Conservation (phyloP, 1,139 yeast species). For the Yamadazyma mexicana region DNA sequence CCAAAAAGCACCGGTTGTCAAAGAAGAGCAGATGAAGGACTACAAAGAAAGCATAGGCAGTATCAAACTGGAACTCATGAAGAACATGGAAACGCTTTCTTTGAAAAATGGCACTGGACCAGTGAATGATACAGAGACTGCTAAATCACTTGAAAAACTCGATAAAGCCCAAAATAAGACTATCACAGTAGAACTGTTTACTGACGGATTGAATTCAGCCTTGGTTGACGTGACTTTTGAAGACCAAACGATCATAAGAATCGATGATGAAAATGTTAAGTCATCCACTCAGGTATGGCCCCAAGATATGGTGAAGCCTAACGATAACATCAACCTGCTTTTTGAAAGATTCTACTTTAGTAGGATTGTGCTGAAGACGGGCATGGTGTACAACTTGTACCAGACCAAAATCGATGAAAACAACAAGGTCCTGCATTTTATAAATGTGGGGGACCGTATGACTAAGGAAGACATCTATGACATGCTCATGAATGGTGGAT, state of each 20-base stretch:
- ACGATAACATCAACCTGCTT: neutral
- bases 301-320: neutral
- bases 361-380: neutral
- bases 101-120: neutral
- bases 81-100: neutral
- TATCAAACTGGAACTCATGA: neutral
- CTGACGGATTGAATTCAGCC: neutral
- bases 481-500: constrained; percentile 1
- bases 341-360: constrained; percentile 1
- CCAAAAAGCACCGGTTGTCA: neutral
- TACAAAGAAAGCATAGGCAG: neutral
- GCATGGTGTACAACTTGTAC: neutral
- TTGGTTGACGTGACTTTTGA: neutral
- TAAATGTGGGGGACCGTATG: neutral
- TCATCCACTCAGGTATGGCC: neutral
- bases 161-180: neutral
- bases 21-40: neutral
- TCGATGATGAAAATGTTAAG: neutral
- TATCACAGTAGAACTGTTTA: neutral
- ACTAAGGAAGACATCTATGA: neutral
- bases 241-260: neutral
- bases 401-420: neutral
- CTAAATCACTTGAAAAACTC: neutral
- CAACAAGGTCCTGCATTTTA: neutral
- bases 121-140: neutral